Base-by-base conservation (phyloP, 1,284 basidiomycete species). In the Apiotrichum montevideense region DNA sequence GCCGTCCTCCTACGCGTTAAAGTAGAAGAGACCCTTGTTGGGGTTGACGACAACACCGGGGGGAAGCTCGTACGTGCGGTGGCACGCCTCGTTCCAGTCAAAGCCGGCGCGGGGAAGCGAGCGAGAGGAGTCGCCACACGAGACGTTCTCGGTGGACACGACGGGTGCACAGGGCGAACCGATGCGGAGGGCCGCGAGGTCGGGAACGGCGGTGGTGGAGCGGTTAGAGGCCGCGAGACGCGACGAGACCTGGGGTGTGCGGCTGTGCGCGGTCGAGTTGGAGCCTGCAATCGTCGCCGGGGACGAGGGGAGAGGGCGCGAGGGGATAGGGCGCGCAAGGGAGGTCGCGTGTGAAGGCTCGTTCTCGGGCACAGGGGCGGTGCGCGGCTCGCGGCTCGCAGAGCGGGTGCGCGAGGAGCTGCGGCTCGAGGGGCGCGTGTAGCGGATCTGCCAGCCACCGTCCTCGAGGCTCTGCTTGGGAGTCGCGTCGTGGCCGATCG, bases 1-100 rank as follows among this genome's bases (percentile, higher is more conserved):
- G 29, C 29, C 29, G 29, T 29, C 29, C 29, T 29, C 13, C 10
- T 52, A 63, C n/a, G 58, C 56, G n/a, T 66, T 64, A 57, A 74
- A 74, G 61, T 72, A 74, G 60, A 74, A 74, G 54, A 74, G 58
- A 10, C 72, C 72, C 61, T 72, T 72, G 56, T 64, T 67, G 42
- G 63, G 59, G 55, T 71, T 67, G 44, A 66, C 57, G 52, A 72
- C 71, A 52, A 70, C 58, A 35, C 61, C 67, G 46, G 64, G 62
- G 8, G 73, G 73, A 3, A 75, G 54, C 42, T 64, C 66, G 62
- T 75, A 75, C 54, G 67, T 71, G 64, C 63, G 67, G 51, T 63
- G 64, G 43, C 43, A 33, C 6, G 49, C 42, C 37, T 62, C 64
- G 33, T 35, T 42, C 73, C 73, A 75, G 55, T 70, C 68, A 53